A percentile compares a stretch with the other conserved stretches of the same genome.
These are phyloP conservation scores for Aotearoamyces nothofagi DNA, from an alignment of 2,329 filamentous ascomycete species.

Conservation along the genomic window DNA sequence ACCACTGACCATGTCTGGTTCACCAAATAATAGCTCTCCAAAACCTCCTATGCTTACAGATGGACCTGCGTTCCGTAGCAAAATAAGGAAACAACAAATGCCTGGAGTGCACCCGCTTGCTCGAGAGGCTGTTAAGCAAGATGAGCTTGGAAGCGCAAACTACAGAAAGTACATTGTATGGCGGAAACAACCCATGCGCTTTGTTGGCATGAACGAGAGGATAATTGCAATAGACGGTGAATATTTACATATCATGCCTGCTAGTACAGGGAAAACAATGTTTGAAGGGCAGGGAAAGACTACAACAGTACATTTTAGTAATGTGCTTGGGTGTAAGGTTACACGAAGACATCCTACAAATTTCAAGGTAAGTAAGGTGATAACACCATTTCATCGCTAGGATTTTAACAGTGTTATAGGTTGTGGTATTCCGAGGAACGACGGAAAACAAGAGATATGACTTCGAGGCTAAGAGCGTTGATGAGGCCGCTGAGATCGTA, in stretches of 20 bases:
- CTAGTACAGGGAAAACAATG: conserved; percentile 47
- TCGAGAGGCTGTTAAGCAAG: conserved; percentile 43
- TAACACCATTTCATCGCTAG: no score
- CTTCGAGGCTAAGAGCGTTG: conserved; percentile 59
- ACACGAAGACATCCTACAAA: conserved; percentile 66
- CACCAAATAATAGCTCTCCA: conserved; percentile 51
- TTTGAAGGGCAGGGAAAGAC: conserved; percentile 53
- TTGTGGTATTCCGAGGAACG: conserved; percentile 60
- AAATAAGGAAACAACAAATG: conserved; percentile 36
- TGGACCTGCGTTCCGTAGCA: conserved; percentile 26
- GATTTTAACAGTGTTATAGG: no score
- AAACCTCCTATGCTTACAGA: conserved; percentile 36
- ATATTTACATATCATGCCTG: conserved; percentile 74
- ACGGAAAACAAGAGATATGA: conserved; percentile 71
- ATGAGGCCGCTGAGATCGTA: conserved; percentile 68
- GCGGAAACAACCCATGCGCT: conserved; percentile 70
- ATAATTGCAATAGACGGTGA: conserved; percentile 71
- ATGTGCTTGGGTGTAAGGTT: conserved; percentile 70
- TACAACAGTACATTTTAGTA: conserved; percentile 70
- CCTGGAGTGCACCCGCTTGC: conserved; percentile 52
- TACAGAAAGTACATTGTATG: conserved; percentile 70
- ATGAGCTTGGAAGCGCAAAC: conserved; percentile 39
- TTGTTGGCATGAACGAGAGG: conserved; percentile 61
- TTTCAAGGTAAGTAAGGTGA: conserved; percentile 55
- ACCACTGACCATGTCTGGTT: conserved; percentile 50